phyloP scores from a whole-genome alignment of 257 asterid species.

The Solanum rostratum region DNA sequence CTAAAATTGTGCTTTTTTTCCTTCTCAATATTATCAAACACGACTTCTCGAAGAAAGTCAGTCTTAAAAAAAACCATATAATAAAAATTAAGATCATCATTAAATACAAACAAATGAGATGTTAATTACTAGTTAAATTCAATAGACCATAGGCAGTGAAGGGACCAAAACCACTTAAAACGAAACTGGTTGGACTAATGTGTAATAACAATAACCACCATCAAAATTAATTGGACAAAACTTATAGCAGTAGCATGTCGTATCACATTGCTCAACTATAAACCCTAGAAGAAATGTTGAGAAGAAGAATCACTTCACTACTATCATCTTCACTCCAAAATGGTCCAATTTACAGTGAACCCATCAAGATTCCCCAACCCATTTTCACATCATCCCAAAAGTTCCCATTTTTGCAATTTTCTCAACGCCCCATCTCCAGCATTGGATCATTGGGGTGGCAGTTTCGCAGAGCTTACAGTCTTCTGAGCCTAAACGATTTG shows the following conservation, averaged over 20 bases:
- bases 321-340: constrained; percentile 26
- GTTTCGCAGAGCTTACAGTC: constrained; percentile 42
- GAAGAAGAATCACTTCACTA: constrained; percentile 43
- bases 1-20: no score
- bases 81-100: no score
- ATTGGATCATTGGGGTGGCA: not conserved
- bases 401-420: constrained; percentile 1
- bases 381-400: constrained; percentile 4
- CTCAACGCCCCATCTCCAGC: not conserved
- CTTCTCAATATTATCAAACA: no score
- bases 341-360: constrained; percentile 7
- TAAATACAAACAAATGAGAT: no score
- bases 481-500: constrained; percentile 73
- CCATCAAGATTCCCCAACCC: constrained; percentile 7
- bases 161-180: not conserved
- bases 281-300: constrained; percentile 34
- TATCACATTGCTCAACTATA: not conserved
- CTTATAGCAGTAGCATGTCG: not conserved
- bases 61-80: no score
- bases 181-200: not conserved
- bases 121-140: no score
- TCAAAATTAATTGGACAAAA: not conserved
- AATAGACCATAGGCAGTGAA: not conserved
- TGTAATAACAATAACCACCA: not conserved
- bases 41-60: no score